Evolutionary conservation across 768 basidiomycete genomes (phyloP), one percentile per base, ranked within the genome.

Genomic region (Pluteus cervinus): DNA sequence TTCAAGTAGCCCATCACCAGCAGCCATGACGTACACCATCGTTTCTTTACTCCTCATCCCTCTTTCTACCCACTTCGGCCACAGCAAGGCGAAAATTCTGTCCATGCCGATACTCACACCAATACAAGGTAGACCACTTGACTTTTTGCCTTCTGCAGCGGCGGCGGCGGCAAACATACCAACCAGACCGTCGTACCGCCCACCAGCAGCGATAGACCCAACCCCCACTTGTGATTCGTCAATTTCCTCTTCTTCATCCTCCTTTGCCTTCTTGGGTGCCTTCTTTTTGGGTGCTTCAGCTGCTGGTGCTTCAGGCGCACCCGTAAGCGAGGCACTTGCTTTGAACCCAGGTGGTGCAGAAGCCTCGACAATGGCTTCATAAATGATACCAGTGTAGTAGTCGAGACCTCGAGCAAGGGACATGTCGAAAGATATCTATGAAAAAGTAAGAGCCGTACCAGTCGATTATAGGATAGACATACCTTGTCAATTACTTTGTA

Each of bases 201-300:
- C 96, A 8, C 96, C 96, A 1, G 88, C 96, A n/a, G 93, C 96
- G 57, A 99, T 94, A 10, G 92, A 96, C n/a, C 96, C 96, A 3
- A 98, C 91, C 14, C 96, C 96, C 25, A 98, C 80, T 48, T 82
- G 75, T 1, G 87, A 85, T 56, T 97, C 94, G 59, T 98, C 94
- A 24, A 91, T 64, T 48, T 93, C 94, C 37, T 89, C 82, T 23
- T 88, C 82, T 12, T 79, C 81, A 11, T 55, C 59, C 22, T 53
- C 68, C 14, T 63, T 62, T 12, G 55, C 39, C 37, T 76, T 76
- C 52, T 75, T 75, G 12, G 63, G 43, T 36, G 56, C 53, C 33
- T 65, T 61, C 11, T 59, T 49, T 38, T 46, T 48, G 20, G 62
- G 48, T 5, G 61, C 29, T 39, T 43, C 45, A n/a, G 52, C 45